Conservation (phyloP, 495 filamentous ascomycete genomes). For the Trichocladium uniseriatum region DNA sequence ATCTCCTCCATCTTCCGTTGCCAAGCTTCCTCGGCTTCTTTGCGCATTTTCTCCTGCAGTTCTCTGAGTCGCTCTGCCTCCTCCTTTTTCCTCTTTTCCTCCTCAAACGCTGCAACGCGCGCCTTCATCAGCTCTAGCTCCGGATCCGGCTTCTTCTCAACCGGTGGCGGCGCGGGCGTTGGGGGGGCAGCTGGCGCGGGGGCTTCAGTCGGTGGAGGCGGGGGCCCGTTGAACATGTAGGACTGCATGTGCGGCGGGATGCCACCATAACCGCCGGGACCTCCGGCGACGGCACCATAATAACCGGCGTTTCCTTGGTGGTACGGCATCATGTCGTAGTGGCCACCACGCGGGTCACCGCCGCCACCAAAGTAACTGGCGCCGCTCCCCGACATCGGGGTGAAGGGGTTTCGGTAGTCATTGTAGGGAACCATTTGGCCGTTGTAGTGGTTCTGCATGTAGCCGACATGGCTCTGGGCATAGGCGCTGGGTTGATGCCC, state of each 20-base stretch:
- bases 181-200: constrained; percentile 21
- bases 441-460: constrained; percentile 19
- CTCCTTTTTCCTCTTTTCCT: constrained; percentile 25
- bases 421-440: constrained; percentile 39
- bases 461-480: constrained; percentile 37
- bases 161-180: constrained; percentile 26
- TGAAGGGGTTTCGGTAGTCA: constrained; percentile 35
- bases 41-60: constrained; percentile 37
- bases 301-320: constrained; percentile 18
- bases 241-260: constrained; percentile 30
- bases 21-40: constrained; percentile 34
- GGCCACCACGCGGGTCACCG: constrained; percentile 23
- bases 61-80: constrained; percentile 34
- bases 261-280: constrained; percentile 10
- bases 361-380: constrained; percentile 26
- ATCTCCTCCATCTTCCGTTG: constrained; percentile 33
- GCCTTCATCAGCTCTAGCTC: constrained; percentile 36
- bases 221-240: constrained; percentile 33
- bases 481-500: constrained; percentile 22
- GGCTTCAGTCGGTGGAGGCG: constrained; percentile 39
- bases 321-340: constrained; percentile 42
- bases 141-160: constrained; percentile 33
- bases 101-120: constrained; percentile 27
- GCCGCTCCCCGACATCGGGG: constrained; percentile 4
- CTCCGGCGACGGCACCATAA: too few species aligned